Evolutionary conservation across 345 rosid genomes (phyloP), one percentile per base, ranked within the genome.

Genomic region (Cochlearia excelsa): DNA sequence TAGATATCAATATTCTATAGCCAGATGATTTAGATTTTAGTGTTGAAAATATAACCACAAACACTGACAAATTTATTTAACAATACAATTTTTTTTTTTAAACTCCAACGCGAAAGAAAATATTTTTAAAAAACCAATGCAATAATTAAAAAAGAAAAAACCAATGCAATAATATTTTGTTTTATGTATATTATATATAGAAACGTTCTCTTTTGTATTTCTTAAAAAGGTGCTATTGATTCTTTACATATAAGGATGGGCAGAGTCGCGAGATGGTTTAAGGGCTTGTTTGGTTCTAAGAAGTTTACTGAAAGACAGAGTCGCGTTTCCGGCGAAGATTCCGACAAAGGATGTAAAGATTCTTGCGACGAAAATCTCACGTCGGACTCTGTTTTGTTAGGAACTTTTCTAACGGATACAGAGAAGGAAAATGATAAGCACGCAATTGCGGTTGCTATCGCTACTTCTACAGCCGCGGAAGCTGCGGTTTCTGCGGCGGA

Each of bases 221-320:
- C 23, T 16, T 16, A 16, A 16, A 16, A 16, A 16, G 23, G 23
- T 16, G 23, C 23, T 16, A 16, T 16, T 16, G 23, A 16, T 16
- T 16, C 23, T 16, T 16, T 16, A 16, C 23, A 16, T 16, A 16
- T 63, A 33, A 45, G 72, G 44, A 87, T 90, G 96, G 96, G 89
- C 0, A 82, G 71, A 73, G 85, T 80, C 42, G 29, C 78, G 3
- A 84, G 80, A 71, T 90, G 97, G 95, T 57, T 85, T n/a, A 90
- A 80, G 71, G 75, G 89, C 9, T 34, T 87, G 26, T 73, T 90
- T 47, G 83, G 96, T 3, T 73, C 71, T 67, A 87, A 79, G 73
- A 83, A 78, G 61, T 81, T 62, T 43, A 84, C 54, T 52, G 51
- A 81, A 62, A 72, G 63, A 73, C 2, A 67, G 30, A 47, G 71